Base-by-base conservation (phyloP, 805 yeast species). In the Metschnikowia similis region DNA sequence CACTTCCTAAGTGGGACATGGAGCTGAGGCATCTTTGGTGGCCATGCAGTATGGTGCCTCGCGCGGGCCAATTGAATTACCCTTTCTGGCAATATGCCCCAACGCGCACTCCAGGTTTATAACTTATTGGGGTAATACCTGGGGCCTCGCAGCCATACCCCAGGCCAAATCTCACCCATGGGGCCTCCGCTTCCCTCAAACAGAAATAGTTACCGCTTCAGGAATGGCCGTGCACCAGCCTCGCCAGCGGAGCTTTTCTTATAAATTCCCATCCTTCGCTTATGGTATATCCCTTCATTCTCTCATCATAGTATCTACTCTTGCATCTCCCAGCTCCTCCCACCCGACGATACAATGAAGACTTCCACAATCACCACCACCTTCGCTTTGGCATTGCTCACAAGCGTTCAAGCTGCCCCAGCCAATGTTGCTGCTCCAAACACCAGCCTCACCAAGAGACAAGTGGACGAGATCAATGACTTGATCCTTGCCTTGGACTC, bases 401-500 rank as follows among this genome's bases (percentile, higher is more conserved):
- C 58, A 32, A 36, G 42, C 21, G 59, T 48, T 17, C 48, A 54
- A n/a, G 57, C 60, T 16, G 59, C 53, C 16, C 59, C 64, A 31
- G 55, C 65, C 38, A 44, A 40, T 14, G 52, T 46, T 8, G 54
- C 40, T n/a, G 41, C 42, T 30, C 47, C 53, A 10, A 14, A 45
- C 11, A 37, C 45, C 7, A 40, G 52, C 13, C 52, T 56, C 43
- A 29, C 57, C 30, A 52, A 45, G 37, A 60, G 63, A 55, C 57
- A 63, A 28, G 37, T 49, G 16, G 59, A 52, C 10, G 50, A 57
- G 9, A 49, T 71, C 40, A 62, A 62, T 49, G 60, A 58, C 47
- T 62, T 65, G 43, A 59, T 71, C 53, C 63, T 61, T 27, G 48
- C 53, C 35, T 57, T 72, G 54, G 51, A 71, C 41, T 57, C 58